Percentiles rank a stretch among this genome's conserved stretches.
These are phyloP conservation scores for Juglanconis oblonga DNA, from an alignment of 2,329 filamentous ascomycete genomes.

Conservation along the genomic window DNA sequence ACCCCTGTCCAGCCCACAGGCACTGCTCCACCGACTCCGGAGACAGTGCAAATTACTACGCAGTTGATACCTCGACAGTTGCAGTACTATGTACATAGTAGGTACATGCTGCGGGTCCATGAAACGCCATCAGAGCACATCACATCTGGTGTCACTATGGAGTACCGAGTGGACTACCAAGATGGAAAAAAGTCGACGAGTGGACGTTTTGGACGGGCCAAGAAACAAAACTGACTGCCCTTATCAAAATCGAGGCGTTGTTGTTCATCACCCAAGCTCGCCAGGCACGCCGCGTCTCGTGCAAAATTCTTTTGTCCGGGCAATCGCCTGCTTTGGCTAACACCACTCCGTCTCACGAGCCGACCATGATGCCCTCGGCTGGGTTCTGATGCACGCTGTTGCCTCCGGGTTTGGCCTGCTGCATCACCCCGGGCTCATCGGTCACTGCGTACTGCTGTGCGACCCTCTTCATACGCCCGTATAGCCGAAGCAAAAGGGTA, in stretches of 20 bases:
- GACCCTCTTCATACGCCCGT: neutral
- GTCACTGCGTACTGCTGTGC: constrained; percentile 4
- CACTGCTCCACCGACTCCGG: constrained; percentile 11
- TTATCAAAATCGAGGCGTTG: neutral
- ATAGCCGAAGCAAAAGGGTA: neutral
- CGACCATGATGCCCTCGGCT: neutral
- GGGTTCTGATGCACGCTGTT: neutral
- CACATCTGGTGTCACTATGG: neutral
- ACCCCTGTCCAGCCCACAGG: constrained; percentile 13
- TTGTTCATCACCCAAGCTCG: neutral
- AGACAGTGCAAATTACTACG: neutral
- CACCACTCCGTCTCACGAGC: neutral
- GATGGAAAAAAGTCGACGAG: neutral
- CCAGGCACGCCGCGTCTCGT: neutral
- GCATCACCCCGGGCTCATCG: constrained; percentile 8
- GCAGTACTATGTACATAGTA: neutral
- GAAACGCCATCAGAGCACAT: too few relatives aligned
- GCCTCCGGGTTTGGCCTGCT: constrained; percentile 1
- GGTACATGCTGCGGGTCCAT: too few relatives aligned
- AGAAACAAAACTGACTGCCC: neutral
- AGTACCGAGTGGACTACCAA: neutral
- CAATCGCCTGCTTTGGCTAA: neutral
- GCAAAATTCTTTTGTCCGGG: neutral
- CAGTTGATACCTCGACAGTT: too few relatives aligned
- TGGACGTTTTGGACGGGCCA: neutral